Conservation (phyloP, 495 filamentous ascomycete genomes). For the Penicillium atrosanguineum region DNA sequence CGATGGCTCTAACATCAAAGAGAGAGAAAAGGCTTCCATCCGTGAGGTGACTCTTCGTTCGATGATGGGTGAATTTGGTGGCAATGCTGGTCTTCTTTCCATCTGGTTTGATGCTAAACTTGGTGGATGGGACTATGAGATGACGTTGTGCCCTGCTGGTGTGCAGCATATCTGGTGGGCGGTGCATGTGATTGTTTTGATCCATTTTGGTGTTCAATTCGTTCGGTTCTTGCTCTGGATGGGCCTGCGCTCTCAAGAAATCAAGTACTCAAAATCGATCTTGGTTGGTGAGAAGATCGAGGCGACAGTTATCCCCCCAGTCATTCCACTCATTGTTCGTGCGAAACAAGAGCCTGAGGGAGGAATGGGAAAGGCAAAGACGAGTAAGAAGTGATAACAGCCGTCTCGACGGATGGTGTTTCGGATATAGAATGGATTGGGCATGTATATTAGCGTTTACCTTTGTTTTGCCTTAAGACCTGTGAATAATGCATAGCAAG, state of each 20-base stretch:
- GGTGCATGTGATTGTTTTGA: constrained; percentile 69
- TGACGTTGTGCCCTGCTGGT: constrained; percentile 71
- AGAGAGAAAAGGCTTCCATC: constrained; percentile 40
- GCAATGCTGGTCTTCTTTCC: constrained; percentile 82
- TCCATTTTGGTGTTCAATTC: constrained; percentile 38
- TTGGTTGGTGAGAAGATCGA: background rate
- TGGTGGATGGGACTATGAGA: constrained; percentile 77
- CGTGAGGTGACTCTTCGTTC: constrained; percentile 91
- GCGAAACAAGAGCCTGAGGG: background rate
- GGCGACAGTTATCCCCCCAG: background rate
- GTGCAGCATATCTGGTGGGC: constrained; percentile 94
- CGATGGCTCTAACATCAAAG: constrained; percentile 3
- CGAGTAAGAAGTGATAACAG: background rate
- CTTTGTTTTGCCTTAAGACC: background rate
- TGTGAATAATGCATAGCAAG: background rate
- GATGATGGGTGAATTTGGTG: constrained; percentile 95
- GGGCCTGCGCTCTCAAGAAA: background rate
- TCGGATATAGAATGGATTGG: constrained; percentile 1
- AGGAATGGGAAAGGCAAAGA: background rate
- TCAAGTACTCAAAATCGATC: background rate
- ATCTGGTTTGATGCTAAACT: constrained; percentile 76
- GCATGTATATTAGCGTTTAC: constrained; percentile 8
- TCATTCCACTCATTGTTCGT: background rate
- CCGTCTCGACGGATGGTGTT: background rate
- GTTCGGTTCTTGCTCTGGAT: constrained; percentile 3